Base-by-base conservation (phyloP, 441 rosid genomes). In the Omphalea diandra region DNA sequence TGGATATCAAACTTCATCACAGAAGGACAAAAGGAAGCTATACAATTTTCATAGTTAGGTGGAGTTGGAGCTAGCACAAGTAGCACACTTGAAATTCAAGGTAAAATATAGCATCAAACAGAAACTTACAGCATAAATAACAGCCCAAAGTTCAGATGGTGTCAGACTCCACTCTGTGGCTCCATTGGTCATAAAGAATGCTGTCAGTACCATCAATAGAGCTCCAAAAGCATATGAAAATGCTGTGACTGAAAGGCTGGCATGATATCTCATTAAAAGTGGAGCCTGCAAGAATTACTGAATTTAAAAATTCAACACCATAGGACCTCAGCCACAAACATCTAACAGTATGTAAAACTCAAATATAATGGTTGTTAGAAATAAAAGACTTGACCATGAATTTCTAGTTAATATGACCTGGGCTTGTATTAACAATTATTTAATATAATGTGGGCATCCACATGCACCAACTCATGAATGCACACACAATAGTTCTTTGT, bases 121-220 rank as follows among this genome's bases (percentile, higher is more conserved):
- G 76, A 67, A 77, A 82, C 98, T 90, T 87, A 95, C 99, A 46
- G 95, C 99, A 82, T 92, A 95, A 68, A 90, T 73, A 73, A 93
- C 96, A 5, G 98, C 99, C 75, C 82, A 84, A 63, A 86, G 38
- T 75, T 92, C 99, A 31, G 98, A 86, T 63, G 65, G 90, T 9
- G 96, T 89, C 85, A 95, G 79, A 76, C 70, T 85, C 99, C 97
- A 92, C 60, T 88, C 91, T 67, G 92, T 85, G 68, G 95, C 83
- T 69, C 86, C 96, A 53, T 77, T 86, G 38, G 83, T 90, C 76
- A 75, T 46, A 76, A 89, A 79, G 78, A 87, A 76, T 65, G 96
- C 89, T 46, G 92, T 84, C 59, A 81, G 64, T 38, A 93, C 93
- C 96, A 95, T 89, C 49, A 90, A 83, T 22, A 82, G 11, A 68